Conservation (phyloP, 2,329 filamentous ascomycete genomes). For the Aspergillus clavatus region DNA sequence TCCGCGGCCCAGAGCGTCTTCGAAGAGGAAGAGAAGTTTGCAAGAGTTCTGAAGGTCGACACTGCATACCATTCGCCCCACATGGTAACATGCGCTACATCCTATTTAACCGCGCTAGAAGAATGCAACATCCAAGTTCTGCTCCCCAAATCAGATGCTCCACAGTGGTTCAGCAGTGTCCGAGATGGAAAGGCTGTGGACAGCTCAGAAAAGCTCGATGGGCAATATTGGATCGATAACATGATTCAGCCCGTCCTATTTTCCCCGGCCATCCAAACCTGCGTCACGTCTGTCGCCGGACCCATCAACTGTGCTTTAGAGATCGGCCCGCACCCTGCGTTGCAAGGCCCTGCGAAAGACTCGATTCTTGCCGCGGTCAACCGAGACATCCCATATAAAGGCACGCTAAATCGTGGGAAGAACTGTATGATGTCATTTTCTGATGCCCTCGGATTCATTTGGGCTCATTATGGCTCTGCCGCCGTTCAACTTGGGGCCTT, state of each 20-base stretch:
- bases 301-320: not conserved
- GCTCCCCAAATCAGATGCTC: no score
- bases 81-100: not conserved
- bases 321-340: constrained; percentile 1
- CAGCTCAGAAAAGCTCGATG: not conserved
- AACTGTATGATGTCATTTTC: not conserved
- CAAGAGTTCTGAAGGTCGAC: not conserved
- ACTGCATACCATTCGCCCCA: constrained; percentile 20
- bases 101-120: not conserved
- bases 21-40: not conserved
- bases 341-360: not conserved
- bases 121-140: no score
- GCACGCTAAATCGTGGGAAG: not conserved
- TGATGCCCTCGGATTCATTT: not conserved
- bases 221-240: constrained; percentile 2
- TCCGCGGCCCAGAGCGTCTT: constrained; percentile 18
- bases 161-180: not conserved
- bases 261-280: not conserved
- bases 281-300: not conserved
- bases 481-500: no score
- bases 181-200: not conserved
- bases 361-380: not conserved
- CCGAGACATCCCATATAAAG: not conserved
- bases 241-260: not conserved
- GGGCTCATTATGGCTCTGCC: no score